A percentile compares a stretch with the other conserved stretches of the same genome.
Conservation (phyloP, 2,329 filamentous ascomycete species). For the Fusarium xylarioides region DNA sequence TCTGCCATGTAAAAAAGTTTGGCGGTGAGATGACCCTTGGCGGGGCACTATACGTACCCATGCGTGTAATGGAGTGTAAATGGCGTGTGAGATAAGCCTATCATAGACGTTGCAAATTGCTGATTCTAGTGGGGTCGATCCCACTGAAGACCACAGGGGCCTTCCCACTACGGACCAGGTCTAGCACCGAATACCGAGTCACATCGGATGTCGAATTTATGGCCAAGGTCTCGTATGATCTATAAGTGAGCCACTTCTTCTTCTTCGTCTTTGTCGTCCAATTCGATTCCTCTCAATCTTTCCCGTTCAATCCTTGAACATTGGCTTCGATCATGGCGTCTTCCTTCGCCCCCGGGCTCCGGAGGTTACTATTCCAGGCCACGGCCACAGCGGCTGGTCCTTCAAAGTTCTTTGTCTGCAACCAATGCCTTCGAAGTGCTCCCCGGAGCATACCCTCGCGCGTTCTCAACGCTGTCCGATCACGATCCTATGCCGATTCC, state of each 20-base stretch:
- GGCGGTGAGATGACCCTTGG: slow-evolving; percentile 40
- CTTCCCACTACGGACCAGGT: slow-evolving; percentile 12
- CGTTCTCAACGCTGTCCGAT: slow-evolving; percentile 53
- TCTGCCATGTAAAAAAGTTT: slow-evolving; percentile 42
- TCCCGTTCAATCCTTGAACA: slow-evolving; percentile 9
- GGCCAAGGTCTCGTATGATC: slow-evolving; percentile 29
- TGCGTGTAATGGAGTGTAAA: slow-evolving; percentile 11
- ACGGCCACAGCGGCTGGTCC: slow-evolving; percentile 44
- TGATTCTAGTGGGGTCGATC: slow-evolving; percentile 22
- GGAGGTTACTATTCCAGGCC: slow-evolving; percentile 52
- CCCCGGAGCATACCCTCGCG: slow-evolving; percentile 48
- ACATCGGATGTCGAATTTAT: slow-evolving; percentile 36
- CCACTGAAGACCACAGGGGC: not conserved
- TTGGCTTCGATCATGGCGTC: slow-evolving; percentile 51
- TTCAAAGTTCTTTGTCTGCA: slow-evolving; percentile 55
- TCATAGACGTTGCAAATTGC: slow-evolving; percentile 41
- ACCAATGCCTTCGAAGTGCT: slow-evolving; percentile 57
- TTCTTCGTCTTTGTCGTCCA: not conserved
- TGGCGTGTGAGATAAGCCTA: slow-evolving; percentile 41
- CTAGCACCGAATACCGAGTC: slow-evolving; percentile 32
- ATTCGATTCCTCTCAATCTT: slow-evolving; percentile 2
- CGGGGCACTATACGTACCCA: slow-evolving; percentile 35
- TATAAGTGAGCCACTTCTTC: slow-evolving; percentile 22
- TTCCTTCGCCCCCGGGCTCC: slow-evolving; percentile 54
- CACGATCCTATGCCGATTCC: slow-evolving; percentile 51